These are phyloP conservation scores for Aspergillus leporis DNA, from an alignment of 495 filamentous ascomycete genomes.

Conservation along the genomic window DNA sequence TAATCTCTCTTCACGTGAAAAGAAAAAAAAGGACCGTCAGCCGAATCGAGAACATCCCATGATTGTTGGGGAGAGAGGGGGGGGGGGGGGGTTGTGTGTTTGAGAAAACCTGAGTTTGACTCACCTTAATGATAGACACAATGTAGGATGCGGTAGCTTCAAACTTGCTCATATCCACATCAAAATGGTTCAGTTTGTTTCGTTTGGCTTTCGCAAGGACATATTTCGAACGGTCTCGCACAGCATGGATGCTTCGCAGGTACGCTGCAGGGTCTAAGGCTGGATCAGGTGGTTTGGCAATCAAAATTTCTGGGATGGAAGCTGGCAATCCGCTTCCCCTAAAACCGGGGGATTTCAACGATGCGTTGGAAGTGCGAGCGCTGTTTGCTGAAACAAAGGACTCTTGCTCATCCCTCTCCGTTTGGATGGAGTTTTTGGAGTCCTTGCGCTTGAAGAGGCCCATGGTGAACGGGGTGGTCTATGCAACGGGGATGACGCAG, in stretches of 20 bases:
- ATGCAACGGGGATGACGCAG: constrained; percentile 6
- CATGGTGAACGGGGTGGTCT: constrained; percentile 39
- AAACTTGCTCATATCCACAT: constrained; percentile 88
- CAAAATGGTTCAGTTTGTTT: constrained; percentile 84
- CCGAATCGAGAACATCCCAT: constrained; percentile 3
- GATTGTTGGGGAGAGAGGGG: constrained; percentile 3
- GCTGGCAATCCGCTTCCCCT: constrained; percentile 45
- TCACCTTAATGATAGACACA: constrained; percentile 93
- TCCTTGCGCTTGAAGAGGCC: constrained; percentile 65
- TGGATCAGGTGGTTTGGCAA: constrained; percentile 87
- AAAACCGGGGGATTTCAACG: constrained; percentile 54
- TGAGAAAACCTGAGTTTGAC: constrained; percentile 13
- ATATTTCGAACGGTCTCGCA: constrained; percentile 74
- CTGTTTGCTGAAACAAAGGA: constrained; percentile 51
- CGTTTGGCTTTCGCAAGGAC: constrained; percentile 75
- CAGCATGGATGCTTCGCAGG: constrained; percentile 84
- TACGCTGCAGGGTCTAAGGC: constrained; percentile 89
- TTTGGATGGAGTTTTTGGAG: constrained; percentile 52
- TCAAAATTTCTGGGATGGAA: constrained; percentile 62
- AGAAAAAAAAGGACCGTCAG: constrained; percentile 19
- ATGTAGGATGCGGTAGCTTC: constrained; percentile 87
- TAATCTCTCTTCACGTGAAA: constrained; percentile 69
- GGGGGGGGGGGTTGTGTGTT: constrained; percentile 1
- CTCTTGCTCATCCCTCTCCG: constrained; percentile 48
- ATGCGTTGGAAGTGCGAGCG: constrained; percentile 54